Percentiles rank a stretch among this genome's conserved stretches.
These are phyloP conservation scores for Apiospora sp. DNA, from an alignment of 2,329 filamentous ascomycete genomes.

Conservation along the genomic window DNA sequence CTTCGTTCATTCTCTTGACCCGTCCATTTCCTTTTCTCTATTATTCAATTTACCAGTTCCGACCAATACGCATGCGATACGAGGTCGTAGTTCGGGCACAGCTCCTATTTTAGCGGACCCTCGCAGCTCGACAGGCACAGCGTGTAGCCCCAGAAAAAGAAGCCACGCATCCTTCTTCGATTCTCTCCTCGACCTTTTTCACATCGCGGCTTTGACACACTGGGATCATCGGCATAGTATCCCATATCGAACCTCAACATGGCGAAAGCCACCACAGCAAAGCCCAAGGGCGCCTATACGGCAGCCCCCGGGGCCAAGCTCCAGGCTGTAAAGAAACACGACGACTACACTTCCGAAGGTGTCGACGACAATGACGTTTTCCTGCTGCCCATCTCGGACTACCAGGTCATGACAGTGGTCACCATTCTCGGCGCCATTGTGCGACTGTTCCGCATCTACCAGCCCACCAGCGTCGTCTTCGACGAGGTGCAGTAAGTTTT, in stretches of 20 bases:
- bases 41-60: neutral
- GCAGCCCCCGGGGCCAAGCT: conserved; percentile 37
- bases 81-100: conserved; percentile 33
- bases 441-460: conserved; percentile 93
- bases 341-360: conserved; percentile 78
- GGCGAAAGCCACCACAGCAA: conserved; percentile 49
- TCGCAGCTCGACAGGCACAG: conserved; percentile 5
- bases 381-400: conserved; percentile 83
- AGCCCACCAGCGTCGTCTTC: conserved; percentile 95
- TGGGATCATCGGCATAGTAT: neutral
- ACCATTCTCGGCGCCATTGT: conserved; percentile 81
- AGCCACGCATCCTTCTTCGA: conserved; percentile 38
- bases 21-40: conserved; percentile 24
- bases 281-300: conserved; percentile 42
- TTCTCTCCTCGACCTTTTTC: conserved; percentile 20
- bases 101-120: conserved; percentile 28
- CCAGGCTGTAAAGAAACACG: conserved; percentile 43
- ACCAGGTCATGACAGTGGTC: conserved; percentile 75
- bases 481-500: conserved; percentile 96
- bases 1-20: conserved; percentile 30
- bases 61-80: conserved; percentile 26
- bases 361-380: conserved; percentile 93
- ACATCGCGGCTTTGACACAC: conserved; percentile 19
- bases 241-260: conserved; percentile 35
- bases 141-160: conserved; percentile 30